These are phyloP conservation scores for Cryptomeria japonica DNA, from an alignment of 75 land plant genomes.

Conservation along the genomic window DNA sequence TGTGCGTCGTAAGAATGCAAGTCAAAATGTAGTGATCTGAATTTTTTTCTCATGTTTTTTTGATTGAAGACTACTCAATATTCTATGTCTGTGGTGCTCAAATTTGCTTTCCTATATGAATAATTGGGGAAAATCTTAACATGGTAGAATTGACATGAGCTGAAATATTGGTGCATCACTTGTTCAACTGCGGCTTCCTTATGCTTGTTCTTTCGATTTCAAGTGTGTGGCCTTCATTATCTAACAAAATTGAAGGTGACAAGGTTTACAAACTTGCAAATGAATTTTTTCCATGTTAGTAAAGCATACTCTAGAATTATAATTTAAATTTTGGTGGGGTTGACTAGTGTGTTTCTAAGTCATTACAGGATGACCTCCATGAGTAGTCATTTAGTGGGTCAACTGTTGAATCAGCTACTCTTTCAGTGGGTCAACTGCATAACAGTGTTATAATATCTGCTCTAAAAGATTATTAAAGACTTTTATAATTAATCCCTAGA, in stretches of 20 bases:
- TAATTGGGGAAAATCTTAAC: background rate
- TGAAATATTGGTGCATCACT: background rate
- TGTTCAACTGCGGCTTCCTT: background rate
- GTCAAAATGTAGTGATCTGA: background rate
- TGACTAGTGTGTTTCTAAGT: too few relatives aligned
- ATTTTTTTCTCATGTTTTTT: background rate
- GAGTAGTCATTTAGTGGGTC: too few relatives aligned
- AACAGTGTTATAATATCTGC: too few relatives aligned
- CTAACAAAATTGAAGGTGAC: background rate
- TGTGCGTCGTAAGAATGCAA: background rate
- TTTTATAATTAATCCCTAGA: too few relatives aligned
- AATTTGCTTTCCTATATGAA: background rate
- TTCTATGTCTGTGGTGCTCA: background rate
- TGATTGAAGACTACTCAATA: background rate
- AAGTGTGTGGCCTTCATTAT: background rate
- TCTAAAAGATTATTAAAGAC: too few relatives aligned
- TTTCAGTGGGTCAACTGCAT: too few relatives aligned
- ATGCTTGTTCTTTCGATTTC: background rate
- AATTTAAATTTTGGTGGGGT: too few relatives aligned
- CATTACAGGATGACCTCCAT: too few relatives aligned
- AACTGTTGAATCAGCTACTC: too few relatives aligned
- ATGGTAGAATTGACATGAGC: background rate
- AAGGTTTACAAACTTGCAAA: background rate
- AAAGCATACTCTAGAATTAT: background rate
- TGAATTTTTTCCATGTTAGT: background rate